These are phyloP conservation scores for Coniosporium apollinis DNA, from an alignment of 495 filamentous ascomycete genomes.

Conservation along the genomic window DNA sequence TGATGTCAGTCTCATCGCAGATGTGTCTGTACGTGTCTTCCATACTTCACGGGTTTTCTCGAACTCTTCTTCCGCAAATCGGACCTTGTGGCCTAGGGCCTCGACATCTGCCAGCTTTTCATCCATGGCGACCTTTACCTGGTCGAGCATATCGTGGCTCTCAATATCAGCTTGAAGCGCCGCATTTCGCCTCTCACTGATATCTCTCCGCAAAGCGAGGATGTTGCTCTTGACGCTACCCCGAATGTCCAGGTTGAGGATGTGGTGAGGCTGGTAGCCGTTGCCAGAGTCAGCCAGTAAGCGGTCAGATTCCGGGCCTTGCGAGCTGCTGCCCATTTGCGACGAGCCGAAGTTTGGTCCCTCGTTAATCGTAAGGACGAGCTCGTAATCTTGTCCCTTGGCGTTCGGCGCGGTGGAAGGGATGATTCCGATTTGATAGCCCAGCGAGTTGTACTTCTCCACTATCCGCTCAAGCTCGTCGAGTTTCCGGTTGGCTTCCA, in stretches of 20 bases:
- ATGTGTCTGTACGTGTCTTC: too few species aligned
- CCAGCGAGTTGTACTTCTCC: constrained; percentile 80
- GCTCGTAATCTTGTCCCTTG: constrained; percentile 67
- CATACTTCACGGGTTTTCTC: constrained; percentile 74
- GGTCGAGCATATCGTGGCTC: constrained; percentile 77
- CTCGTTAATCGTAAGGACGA: constrained; percentile 48
- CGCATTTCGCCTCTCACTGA: constrained; percentile 66
- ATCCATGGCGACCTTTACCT: constrained; percentile 84
- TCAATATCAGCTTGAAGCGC: constrained; percentile 79
- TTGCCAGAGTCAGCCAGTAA: constrained; percentile 63
- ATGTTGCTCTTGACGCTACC: constrained; percentile 66
- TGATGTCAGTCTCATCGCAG: too few species aligned
- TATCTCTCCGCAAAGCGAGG: constrained; percentile 61
- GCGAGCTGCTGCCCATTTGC: constrained; percentile 36
- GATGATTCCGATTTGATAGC: constrained; percentile 83
- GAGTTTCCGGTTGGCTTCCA: constrained; percentile 62
- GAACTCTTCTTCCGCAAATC: constrained; percentile 79
- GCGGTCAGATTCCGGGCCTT: constrained; percentile 37
- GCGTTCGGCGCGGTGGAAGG: constrained; percentile 71
- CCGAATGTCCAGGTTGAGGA: constrained; percentile 73
- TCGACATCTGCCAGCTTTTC: constrained; percentile 88
- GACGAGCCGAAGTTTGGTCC: constrained; percentile 63
- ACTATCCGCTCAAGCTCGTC: constrained; percentile 78
- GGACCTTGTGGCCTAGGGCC: constrained; percentile 67
- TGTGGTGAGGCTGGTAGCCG: constrained; percentile 75